Percentiles rank a stretch among this genome's conserved stretches.
Evolutionary conservation across 2,329 filamentous ascomycete species (phyloP).

Genomic region (Mycosphaerelloides madeirae): DNA sequence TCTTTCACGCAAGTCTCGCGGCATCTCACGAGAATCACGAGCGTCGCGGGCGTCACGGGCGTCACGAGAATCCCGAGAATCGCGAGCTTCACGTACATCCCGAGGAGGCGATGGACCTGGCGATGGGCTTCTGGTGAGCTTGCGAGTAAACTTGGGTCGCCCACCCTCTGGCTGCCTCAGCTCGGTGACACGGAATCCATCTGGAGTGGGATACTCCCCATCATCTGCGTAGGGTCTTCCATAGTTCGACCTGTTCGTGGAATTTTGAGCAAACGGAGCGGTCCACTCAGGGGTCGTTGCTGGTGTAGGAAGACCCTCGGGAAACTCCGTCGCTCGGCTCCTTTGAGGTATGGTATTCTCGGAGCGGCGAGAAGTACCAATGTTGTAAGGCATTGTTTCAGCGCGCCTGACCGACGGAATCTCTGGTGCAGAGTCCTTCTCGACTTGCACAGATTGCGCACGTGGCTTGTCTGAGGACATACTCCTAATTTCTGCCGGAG

Average conservation of each 20-base stretch:
- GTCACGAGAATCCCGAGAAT: conserved; percentile 11
- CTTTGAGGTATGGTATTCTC: conserved; percentile 18
- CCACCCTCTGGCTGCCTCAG: conserved; percentile 15
- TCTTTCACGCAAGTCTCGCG: too few relatives aligned
- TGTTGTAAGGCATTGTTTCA: conserved; percentile 38
- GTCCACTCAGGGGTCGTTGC: conserved; percentile 24
- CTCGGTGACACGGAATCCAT: conserved; percentile 29
- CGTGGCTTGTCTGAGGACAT: conserved; percentile 22
- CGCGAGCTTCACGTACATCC: conserved; percentile 17
- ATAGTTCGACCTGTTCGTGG: conserved; percentile 21
- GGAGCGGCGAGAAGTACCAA: conserved; percentile 5
- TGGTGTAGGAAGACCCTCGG: conserved; percentile 25
- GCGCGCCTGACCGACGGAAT: conserved; percentile 38
- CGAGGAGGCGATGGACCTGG: too few relatives aligned
- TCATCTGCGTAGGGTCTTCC: conserved; percentile 28
- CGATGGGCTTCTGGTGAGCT: conserved; percentile 26
- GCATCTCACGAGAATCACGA: too few relatives aligned
- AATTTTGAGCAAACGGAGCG: conserved; percentile 10
- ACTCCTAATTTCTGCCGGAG: conserved; percentile 24
- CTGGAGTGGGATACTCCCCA: conserved; percentile 27
- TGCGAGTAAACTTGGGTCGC: conserved; percentile 9
- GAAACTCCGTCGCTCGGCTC: conserved; percentile 25
- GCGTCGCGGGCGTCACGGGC: conserved; percentile 1
- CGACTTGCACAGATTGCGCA: conserved; percentile 26
- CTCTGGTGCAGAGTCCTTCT: conserved; percentile 23